phyloP scores from a whole-genome alignment of 768 basidiomycete genomes.

The Daedaleopsis nitida region DNA sequence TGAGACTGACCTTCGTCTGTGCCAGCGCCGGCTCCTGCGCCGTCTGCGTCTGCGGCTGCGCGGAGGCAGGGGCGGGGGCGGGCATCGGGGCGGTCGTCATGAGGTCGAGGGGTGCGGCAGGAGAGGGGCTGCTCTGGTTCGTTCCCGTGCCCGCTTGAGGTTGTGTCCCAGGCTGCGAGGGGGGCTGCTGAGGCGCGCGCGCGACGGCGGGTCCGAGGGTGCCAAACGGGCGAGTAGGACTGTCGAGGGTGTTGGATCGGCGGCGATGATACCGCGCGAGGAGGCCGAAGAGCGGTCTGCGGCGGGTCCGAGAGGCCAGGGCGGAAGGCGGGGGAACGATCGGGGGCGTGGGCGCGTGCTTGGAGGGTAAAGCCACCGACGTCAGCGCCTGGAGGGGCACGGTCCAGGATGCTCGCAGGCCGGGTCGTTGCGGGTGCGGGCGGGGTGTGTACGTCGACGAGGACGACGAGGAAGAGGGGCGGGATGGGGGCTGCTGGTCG shows the following conservation, averaged over 20 bases:
- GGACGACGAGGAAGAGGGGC: neutral
- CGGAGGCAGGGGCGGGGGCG: neutral
- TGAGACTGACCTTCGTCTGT: slow-evolving; percentile 43
- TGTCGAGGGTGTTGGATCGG: slow-evolving; percentile 21
- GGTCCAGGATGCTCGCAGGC: neutral
- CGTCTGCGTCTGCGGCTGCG: no score
- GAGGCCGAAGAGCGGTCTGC: slow-evolving; percentile 21
- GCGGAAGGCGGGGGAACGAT: neutral
- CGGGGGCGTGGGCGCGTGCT: neutral
- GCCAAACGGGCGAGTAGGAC: slow-evolving; percentile 4
- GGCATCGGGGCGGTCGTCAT: slow-evolving; percentile 13
- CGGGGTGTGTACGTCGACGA: neutral
- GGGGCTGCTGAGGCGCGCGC: slow-evolving; percentile 1
- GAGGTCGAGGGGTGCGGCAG: neutral
- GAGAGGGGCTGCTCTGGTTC: slow-evolving; percentile 1
- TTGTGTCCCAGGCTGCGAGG: neutral
- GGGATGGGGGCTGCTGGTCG: neutral
- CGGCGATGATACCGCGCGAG: slow-evolving; percentile 21
- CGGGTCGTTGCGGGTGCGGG: neutral
- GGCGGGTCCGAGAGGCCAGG: slow-evolving; percentile 21
- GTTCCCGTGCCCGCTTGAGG: slow-evolving; percentile 2
- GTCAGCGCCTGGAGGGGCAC: neutral
- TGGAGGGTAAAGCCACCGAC: neutral
- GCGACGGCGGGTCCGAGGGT: neutral
- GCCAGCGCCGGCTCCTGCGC: slow-evolving; percentile 15